Evolutionary conservation across 148 eudicot species (phyloP).

Genomic region (Rheum nobile): DNA sequence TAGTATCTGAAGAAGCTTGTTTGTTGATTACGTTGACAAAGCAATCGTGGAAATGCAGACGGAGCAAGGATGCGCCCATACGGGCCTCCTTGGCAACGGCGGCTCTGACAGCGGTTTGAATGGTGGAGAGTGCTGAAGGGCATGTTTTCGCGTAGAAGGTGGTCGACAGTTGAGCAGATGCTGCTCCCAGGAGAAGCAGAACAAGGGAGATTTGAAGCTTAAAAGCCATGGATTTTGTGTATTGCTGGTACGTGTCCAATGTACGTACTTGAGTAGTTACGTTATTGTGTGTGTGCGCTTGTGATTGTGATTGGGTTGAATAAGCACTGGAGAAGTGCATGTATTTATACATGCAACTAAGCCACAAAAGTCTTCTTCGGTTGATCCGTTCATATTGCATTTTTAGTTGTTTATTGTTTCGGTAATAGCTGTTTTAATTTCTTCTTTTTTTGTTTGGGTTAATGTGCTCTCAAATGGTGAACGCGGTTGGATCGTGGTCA

Average conservation of each 20-base stretch:
- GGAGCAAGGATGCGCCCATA: conserved; percentile 25
- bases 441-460: background rate
- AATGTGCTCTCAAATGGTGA: background rate
- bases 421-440: background rate
- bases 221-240: background rate
- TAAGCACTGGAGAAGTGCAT: background rate
- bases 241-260: background rate
- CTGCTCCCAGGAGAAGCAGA: background rate
- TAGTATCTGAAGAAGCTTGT: too few relatives aligned
- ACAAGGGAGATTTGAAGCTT: background rate
- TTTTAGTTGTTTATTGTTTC: background rate
- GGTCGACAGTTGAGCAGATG: conserved; percentile 14
- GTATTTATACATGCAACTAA: background rate
- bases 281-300: background rate
- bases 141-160: conserved; percentile 15
- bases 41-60: conserved; percentile 27
- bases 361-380: background rate
- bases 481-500: conserved; percentile 1
- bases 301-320: background rate
- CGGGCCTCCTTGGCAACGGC: conserved; percentile 18
- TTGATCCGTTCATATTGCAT: background rate
- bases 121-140: conserved; percentile 15
- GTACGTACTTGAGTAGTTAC: background rate
- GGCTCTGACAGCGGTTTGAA: conserved; percentile 9
- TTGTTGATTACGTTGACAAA: conserved; percentile 17